phyloP scores from a whole-genome alignment of 345 rosid species.

The Raphanus raphanistrum region DNA sequence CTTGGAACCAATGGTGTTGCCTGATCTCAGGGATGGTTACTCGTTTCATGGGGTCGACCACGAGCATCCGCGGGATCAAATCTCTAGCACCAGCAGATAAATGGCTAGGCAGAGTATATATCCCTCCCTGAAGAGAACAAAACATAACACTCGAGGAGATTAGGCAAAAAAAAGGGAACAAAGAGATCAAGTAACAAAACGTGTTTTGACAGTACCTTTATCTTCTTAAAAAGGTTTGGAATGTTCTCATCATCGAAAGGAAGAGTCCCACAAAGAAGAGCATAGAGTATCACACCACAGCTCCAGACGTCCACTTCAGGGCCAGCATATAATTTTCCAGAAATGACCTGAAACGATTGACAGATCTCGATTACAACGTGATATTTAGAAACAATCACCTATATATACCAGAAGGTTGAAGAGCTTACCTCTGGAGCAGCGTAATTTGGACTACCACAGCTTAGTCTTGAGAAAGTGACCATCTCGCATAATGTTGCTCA shows the following conservation, averaged over 20 bases:
- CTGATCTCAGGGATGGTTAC: conserved; percentile 84
- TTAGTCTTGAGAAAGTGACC: conserved; percentile 90
- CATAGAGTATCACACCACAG: conserved; percentile 94
- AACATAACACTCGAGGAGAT: neutral
- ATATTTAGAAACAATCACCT: neutral
- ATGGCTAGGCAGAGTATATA: conserved; percentile 92
- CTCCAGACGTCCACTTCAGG: conserved; percentile 99
- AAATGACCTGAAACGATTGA: conserved; percentile 60
- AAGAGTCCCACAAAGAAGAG: conserved; percentile 92
- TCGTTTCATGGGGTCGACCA: conserved; percentile 91
- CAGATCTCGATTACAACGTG: neutral
- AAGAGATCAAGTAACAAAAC: neutral
- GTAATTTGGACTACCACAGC: conserved; percentile 98
- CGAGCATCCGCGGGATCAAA: conserved; percentile 89
- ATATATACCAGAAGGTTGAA: conserved; percentile 9
- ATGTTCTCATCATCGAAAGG: conserved; percentile 95
- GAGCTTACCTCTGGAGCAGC: conserved; percentile 73
- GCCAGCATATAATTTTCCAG: conserved; percentile 87
- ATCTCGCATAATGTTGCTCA: conserved; percentile 94
- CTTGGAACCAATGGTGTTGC: conserved; percentile 87
- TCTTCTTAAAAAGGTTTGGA: conserved; percentile 86
- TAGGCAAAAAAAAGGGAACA: neutral
- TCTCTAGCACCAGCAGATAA: conserved; percentile 85
- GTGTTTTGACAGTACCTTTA: conserved; percentile 56
- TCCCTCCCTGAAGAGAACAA: conserved; percentile 59